Base-by-base conservation (phyloP, 192 early-diverging fungal genomes). In the Powellomyces hirtus region DNA sequence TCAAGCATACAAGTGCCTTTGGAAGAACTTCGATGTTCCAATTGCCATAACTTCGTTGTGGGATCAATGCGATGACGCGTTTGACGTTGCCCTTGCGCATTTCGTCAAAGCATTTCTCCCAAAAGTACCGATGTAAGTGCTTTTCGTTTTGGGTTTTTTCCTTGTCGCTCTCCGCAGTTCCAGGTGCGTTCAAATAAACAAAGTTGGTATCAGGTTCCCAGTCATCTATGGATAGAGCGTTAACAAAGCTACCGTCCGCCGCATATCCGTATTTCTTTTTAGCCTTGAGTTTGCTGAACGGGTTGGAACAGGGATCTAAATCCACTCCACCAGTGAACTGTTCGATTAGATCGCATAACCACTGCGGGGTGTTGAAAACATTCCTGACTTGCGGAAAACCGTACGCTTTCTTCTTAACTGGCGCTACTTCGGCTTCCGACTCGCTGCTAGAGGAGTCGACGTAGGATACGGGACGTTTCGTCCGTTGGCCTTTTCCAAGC, bases 261-360 rank as follows among this genome's bases (percentile, higher is more conserved):
- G 20, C 7, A 45, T 44, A 49, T 6, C 62, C 62, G 42, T 44
- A 64, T 14, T 37, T 64, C 1, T 14, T 30, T 3, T 51, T 64
- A 31, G 38, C 42, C 3, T 51, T 33, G 2, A 64, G 1, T 20
- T 49, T 22, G 27, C 42, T 64, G 11, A 20, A 3, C 1, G 40
- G 44, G 34, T 64, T 64, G n/a, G 42, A 30, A 29, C 62, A 64
- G 1, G 62, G 62, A 45, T 64, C 62, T n/a, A 64, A 30, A 26
- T 64, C 62, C 11, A 64, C 16, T 4, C 53, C 53, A 2, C 53
- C 53, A 30, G 53, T 5, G 53, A 56, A 56, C 2, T 16, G 3
- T 2, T 56, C 29, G 29, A 56, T 6, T 2, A 56, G 4, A 27
- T 56, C 29, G 18, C 53, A 56, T 18, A 56, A 2, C 53, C 53